phyloP scores from a whole-genome alignment of 2,329 filamentous ascomycete genomes.

The Metarhizium robertsii region DNA sequence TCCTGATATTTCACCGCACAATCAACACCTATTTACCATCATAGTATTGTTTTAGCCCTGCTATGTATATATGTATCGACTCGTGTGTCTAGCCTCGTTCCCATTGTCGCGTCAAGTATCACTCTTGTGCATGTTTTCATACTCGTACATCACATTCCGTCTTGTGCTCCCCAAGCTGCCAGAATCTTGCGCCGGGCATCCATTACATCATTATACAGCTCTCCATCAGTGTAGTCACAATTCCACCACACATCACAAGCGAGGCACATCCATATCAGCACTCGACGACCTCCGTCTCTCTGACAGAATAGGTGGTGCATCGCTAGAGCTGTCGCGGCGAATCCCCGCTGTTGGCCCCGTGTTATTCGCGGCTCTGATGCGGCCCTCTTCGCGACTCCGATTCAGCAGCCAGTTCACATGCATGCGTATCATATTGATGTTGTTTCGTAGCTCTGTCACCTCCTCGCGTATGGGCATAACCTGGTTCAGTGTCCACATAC shows the following conservation, averaged over 20 bases:
- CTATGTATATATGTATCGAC: too few species aligned
- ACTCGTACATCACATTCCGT: not conserved
- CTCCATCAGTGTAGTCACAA: not conserved
- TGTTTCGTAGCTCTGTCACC: conserved; percentile 49
- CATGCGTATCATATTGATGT: conserved; percentile 48
- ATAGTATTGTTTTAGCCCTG: too few species aligned
- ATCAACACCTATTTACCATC: too few species aligned
- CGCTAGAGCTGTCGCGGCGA: conserved; percentile 21
- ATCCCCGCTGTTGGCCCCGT: conserved; percentile 20
- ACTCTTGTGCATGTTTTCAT: not conserved
- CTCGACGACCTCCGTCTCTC: conserved; percentile 29
- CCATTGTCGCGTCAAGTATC: not conserved
- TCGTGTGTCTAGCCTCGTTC: not conserved
- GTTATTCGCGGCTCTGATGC: conserved; percentile 27
- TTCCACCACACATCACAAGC: conserved; percentile 16
- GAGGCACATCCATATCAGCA: conserved; percentile 27
- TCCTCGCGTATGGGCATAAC: conserved; percentile 53
- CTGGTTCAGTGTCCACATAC: conserved; percentile 52
- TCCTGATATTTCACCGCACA: too few species aligned
- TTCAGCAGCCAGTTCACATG: conserved; percentile 51
- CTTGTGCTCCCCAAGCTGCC: not conserved
- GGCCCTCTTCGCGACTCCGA: conserved; percentile 37
- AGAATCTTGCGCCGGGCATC: not conserved
- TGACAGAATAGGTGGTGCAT: conserved; percentile 17
- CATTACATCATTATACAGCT: not conserved